Evolutionary conservation across 2,329 filamentous ascomycete species (phyloP), one percentile per base, ranked within the genome.

Genomic region (Scortechinia acanthostroma): DNA sequence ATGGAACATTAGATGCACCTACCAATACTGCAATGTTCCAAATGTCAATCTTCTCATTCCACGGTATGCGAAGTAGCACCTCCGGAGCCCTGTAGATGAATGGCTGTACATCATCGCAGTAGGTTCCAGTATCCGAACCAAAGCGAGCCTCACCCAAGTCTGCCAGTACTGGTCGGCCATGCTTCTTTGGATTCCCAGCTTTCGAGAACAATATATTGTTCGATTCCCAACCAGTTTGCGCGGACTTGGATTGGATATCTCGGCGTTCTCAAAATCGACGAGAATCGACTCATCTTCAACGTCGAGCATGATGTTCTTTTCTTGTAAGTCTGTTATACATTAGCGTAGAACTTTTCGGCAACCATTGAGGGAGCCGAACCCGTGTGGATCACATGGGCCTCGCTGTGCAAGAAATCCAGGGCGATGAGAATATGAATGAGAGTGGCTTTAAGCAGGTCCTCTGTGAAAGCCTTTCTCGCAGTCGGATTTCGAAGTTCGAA

Each of bases 71-170:
- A 3, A 58, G 43, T 16, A 56, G 2, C 4, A 57, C 53, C 43
- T 57, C 54, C 1, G 52, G 55, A 14, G 55, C 53, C 20, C 52
- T 40, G 21, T 55, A 58, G 2, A 51, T 42, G 3, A 47, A 47
- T 3, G 55, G 56, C 42, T 57, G 52, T 4, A 58, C 50, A 47
- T 49, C 47, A 2, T 44, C 48, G 15, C 20, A 28, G 13, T 50
- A 45, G 4, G n/a, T 21, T 10, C 25, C 25, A 10, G 25, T 10
- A 3, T 17, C 15, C 19, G 48, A 49, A 2, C 49, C 47, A 42
- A 50, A 50, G 17, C 55, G 48, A 46, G 54, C 54, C 37, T 57
- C 47, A 1, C 55, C 53, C 40, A 61, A 56, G 42, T 58, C 57
- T 14, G 48, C 51, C n/a, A 60, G 37, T 15, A 57, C 47, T n/a